Evolutionary conservation across 441 rosid genomes (phyloP), one percentile per base, ranked within the genome.

Genomic region (Isatis lusitanica): DNA sequence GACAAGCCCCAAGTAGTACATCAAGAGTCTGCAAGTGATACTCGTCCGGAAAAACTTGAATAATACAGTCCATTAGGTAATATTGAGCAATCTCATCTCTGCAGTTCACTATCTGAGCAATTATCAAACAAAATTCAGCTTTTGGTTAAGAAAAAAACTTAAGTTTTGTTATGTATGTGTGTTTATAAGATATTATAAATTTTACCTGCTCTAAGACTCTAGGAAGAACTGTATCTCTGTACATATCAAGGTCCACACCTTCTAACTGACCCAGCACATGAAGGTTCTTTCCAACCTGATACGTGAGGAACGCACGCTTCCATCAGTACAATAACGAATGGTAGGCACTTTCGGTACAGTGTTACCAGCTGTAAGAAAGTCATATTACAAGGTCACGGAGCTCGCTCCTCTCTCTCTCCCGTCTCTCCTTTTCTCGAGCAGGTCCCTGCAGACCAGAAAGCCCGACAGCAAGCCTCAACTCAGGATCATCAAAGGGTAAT

Each of bases 41-140:
- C 80, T 95, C 99, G 71, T 95, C 98, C n/a, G 99, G 97, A 75
- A 95, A 95, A 44, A 95, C 99, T 86, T 95, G 99, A 81, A 95
- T 95, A 63, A 95, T 83, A 85, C 99, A 95, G 84, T 95, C 97
- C 97, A 93, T 89, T 74, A 95, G 83, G 80, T 95, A 93, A 77
- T 81, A 90, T 55, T 95, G 98, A 24, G 98, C 98, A 79, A 93
- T 76, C 70, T 91, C 98, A 81, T 93, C 99, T 85, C 89, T 93
- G 83, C 99, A 93, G 83, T 95, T 95, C 68, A 95, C 99, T 71
- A 91, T 89, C 98, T 95, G 84, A 58, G 59, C 84, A 80, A 75
- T 67, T 69, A 71, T 68, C 68, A 35, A 40, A 73, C 31, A 42
- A 58, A 52, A 55, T 61, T 36, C 60, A 76, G 43, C 46, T 47